phyloP scores from a whole-genome alignment of 1,139 yeast genomes.

The Pichia sp. region DNA sequence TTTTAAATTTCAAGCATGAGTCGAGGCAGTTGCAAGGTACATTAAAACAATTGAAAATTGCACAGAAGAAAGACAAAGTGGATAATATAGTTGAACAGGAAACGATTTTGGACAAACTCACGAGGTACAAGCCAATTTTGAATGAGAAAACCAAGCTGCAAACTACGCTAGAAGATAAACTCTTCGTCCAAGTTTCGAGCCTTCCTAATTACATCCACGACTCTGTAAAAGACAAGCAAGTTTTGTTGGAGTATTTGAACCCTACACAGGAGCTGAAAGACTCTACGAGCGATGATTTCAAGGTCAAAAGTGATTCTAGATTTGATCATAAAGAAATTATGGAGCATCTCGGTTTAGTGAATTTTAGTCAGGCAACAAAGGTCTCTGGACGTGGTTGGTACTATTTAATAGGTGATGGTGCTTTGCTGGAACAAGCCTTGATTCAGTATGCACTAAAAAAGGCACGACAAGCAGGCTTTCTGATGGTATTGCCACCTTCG shows the following conservation, averaged over 20 bases:
- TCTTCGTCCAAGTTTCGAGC: slow-evolving; percentile 43
- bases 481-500: slow-evolving; percentile 76
- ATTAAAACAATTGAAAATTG: slow-evolving; percentile 20
- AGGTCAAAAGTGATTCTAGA: slow-evolving; percentile 7
- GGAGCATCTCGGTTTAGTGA: slow-evolving; percentile 56
- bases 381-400: slow-evolving; percentile 89
- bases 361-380: slow-evolving; percentile 65
- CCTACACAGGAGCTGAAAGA: slow-evolving; percentile 30
- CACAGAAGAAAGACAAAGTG: slow-evolving; percentile 16
- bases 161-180: slow-evolving; percentile 36
- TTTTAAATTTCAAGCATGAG: slow-evolving; percentile 21
- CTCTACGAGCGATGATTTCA: slow-evolving; percentile 19
- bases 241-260: slow-evolving; percentile 49
- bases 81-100: slow-evolving; percentile 13
- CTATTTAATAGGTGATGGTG: slow-evolving; percentile 81
- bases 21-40: slow-evolving; percentile 18
- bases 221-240: slow-evolving; percentile 46
- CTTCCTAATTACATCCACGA: slow-evolving; percentile 68
- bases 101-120: slow-evolving; percentile 17
- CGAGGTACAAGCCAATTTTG: slow-evolving; percentile 25
- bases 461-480: slow-evolving; percentile 67
- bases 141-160: slow-evolving; percentile 31
- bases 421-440: slow-evolving; percentile 83
- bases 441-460: slow-evolving; percentile 68
- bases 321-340: slow-evolving; percentile 69